Evolutionary conservation across 352 stramenopile species (phyloP).

Genomic region (Pythium myriotylum): DNA sequence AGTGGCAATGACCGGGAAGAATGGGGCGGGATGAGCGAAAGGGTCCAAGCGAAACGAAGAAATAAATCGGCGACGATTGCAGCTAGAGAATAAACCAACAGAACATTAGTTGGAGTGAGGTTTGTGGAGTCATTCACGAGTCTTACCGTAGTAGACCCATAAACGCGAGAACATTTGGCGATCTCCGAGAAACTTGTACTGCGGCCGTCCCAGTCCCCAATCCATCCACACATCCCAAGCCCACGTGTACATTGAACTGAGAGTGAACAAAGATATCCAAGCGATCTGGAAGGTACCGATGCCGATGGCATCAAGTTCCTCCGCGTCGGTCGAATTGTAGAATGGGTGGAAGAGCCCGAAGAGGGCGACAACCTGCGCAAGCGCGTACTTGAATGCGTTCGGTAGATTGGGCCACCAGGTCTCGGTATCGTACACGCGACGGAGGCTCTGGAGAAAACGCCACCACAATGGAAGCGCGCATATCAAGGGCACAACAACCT

Average conservation of each 20-base stretch:
- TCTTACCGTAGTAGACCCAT: slow-evolving; percentile 79
- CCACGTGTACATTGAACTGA: slow-evolving; percentile 83
- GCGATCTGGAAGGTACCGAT: slow-evolving; percentile 52
- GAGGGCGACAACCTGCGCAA: slow-evolving; percentile 82
- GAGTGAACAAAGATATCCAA: slow-evolving; percentile 81
- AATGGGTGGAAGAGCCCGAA: slow-evolving; percentile 89
- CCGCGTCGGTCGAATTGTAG: slow-evolving; percentile 37
- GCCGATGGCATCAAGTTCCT: slow-evolving; percentile 17
- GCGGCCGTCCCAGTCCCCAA: slow-evolving; percentile 79
- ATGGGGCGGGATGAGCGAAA: slow-evolving; percentile 76
- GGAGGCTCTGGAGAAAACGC: slow-evolving; percentile 96
- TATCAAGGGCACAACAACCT: slow-evolving; percentile 94
- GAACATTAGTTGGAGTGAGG: too few species aligned
- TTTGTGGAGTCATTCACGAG: too few species aligned
- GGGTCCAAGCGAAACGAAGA: slow-evolving; percentile 80
- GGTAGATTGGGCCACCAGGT: slow-evolving; percentile 95
- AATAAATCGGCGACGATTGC: slow-evolving; percentile 82
- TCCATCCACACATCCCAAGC: slow-evolving; percentile 88
- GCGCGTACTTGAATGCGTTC: slow-evolving; percentile 96
- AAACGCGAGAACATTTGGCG: slow-evolving; percentile 85
- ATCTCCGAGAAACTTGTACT: slow-evolving; percentile 77
- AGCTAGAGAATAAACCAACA: slow-evolving; percentile 21
- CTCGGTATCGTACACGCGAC: slow-evolving; percentile 94
- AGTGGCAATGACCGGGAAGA: slow-evolving; percentile 60
- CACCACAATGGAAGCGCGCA: slow-evolving; percentile 95